Conservation (phyloP, 768 basidiomycete species). For the Naganishia onofrii region DNA sequence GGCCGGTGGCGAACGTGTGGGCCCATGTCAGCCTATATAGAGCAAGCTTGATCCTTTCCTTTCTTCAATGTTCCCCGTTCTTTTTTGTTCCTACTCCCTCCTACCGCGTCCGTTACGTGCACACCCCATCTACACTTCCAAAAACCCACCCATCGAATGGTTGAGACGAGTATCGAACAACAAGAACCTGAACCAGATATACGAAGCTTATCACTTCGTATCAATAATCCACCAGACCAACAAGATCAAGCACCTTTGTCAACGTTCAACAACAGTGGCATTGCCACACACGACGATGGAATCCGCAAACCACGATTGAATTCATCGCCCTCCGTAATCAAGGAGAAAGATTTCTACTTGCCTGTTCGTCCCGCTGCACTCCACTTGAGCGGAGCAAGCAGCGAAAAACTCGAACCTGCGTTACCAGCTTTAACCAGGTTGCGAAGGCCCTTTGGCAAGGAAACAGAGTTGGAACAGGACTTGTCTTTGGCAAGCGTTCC, state of each 20-base stretch:
- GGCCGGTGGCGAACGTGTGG: conserved; percentile 8
- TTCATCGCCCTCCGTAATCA: conserved; percentile 1
- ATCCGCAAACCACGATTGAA: conserved; percentile 22
- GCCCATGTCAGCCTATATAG: conserved; percentile 2
- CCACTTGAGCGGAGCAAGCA: background rate
- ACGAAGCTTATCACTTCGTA: conserved; percentile 28
- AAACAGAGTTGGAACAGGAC: background rate
- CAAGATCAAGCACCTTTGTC: background rate
- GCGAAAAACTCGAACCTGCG: background rate
- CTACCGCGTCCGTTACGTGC: background rate
- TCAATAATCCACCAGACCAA: conserved; percentile 11
- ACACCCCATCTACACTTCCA: background rate
- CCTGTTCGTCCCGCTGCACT: background rate
- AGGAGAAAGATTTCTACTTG: conserved; percentile 17
- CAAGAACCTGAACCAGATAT: conserved; percentile 32
- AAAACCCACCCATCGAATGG: conserved; percentile 20
- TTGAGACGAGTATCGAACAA: conserved; percentile 21
- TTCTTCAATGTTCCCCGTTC: background rate
- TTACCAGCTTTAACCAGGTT: conserved; percentile 8
- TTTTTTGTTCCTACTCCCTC: background rate
- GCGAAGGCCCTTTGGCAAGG: background rate
- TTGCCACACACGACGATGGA: conserved; percentile 4
- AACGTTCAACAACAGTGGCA: background rate
- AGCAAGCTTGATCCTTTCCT: background rate
- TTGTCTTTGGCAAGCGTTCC: background rate